Conservation (phyloP, 306 rosid genomes). For the Potentilla sterilis region DNA sequence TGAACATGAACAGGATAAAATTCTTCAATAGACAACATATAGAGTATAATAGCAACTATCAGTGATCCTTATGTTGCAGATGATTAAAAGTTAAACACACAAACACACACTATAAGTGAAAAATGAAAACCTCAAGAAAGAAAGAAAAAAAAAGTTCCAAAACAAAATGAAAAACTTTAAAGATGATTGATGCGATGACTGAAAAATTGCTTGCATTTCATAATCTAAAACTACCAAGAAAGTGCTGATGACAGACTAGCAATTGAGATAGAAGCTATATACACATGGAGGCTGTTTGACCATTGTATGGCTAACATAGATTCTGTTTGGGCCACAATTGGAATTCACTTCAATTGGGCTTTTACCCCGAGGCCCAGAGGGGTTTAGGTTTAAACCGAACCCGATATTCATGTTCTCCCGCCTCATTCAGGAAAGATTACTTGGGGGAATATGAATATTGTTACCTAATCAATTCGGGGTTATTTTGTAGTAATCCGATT, state of each 20-base stretch:
- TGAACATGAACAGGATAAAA: background rate
- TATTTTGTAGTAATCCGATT: too few relatives aligned
- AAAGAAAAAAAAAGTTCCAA: background rate
- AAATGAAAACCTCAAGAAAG: background rate
- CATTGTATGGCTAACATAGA: background rate
- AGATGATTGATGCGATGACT: background rate
- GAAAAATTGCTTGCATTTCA: background rate
- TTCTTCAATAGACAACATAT: background rate
- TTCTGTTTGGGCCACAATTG: too few relatives aligned
- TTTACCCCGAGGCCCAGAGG: too few relatives aligned
- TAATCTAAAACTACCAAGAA: background rate
- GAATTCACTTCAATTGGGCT: too few relatives aligned
- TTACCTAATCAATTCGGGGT: too few relatives aligned
- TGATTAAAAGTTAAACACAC: background rate
- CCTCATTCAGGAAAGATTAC: too few relatives aligned
- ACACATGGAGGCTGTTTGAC: background rate
- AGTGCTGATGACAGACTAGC: too few relatives aligned
- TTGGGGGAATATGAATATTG: too few relatives aligned
- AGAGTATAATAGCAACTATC: background rate
- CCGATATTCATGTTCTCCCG: too few relatives aligned
- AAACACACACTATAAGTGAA: background rate
- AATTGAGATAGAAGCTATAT: background rate
- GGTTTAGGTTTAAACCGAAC: too few relatives aligned
- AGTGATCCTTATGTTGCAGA: background rate
- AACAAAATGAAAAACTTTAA: too few relatives aligned